phyloP scores from a whole-genome alignment of 768 basidiomycete species.

The Russula earlei region DNA sequence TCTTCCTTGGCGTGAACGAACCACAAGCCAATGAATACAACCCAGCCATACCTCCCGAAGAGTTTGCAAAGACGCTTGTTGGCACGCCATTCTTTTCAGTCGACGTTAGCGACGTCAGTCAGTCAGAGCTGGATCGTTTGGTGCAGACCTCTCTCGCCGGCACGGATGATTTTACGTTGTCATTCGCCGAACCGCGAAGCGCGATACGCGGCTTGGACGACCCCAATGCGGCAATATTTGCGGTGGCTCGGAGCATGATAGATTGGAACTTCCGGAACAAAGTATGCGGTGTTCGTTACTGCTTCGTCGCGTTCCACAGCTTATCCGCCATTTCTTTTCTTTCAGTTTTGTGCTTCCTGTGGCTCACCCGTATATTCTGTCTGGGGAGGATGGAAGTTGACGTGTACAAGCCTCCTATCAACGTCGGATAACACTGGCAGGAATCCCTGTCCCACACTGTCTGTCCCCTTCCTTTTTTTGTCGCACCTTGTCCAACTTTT shows the following conservation, averaged over 20 bases:
- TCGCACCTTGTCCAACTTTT: conserved; percentile 2
- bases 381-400: conserved; percentile 96
- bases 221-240: conserved; percentile 69
- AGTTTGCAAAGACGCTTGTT: conserved; percentile 47
- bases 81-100: conserved; percentile 85
- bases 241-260: conserved; percentile 66
- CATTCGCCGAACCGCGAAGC: conserved; percentile 59
- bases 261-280: conserved; percentile 94
- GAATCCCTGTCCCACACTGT: conserved; percentile 68
- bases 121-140: conserved; percentile 35
- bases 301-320: neutral
- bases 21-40: conserved; percentile 31
- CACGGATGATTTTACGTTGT: conserved; percentile 33
- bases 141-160: conserved; percentile 31
- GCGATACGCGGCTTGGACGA: conserved; percentile 46
- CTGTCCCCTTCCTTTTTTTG: conserved; percentile 23
- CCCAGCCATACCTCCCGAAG: conserved; percentile 49
- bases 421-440: conserved; percentile 57
- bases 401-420: conserved; percentile 65
- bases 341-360: conserved; percentile 85
- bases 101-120: conserved; percentile 51
- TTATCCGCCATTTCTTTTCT: neutral
- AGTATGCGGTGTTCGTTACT: conserved; percentile 31
- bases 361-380: conserved; percentile 71
- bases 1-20: conserved; percentile 79